Conservation (phyloP, 257 asterid species). For the Catharanthus roseus region DNA sequence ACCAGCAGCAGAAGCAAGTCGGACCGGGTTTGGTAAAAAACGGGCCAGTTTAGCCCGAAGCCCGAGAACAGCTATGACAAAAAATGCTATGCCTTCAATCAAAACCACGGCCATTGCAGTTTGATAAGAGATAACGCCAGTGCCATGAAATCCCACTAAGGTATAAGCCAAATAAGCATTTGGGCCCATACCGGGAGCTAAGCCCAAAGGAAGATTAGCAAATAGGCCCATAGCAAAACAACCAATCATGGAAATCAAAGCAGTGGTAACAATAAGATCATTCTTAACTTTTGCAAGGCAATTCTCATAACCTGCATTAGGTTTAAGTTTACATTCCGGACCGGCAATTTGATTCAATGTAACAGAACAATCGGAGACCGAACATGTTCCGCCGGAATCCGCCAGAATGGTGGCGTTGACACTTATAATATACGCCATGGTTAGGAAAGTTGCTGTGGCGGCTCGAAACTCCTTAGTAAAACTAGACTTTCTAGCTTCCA, state of each 20-base stretch:
- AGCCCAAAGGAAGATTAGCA: slow-evolving; percentile 66
- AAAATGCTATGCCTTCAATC: slow-evolving; percentile 59
- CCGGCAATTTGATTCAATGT: slow-evolving; percentile 20
- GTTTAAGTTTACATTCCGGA: slow-evolving; percentile 39
- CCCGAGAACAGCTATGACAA: slow-evolving; percentile 54
- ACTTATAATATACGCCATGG: slow-evolving; percentile 72
- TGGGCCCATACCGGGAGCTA: slow-evolving; percentile 84
- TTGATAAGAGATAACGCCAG: slow-evolving; percentile 47
- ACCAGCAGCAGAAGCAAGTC: slow-evolving; percentile 59
- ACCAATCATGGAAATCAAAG: slow-evolving; percentile 63
- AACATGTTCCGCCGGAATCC: slow-evolving; percentile 66
- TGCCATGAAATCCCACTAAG: slow-evolving; percentile 74
- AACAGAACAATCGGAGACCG: slow-evolving; percentile 36
- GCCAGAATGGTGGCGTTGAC: slow-evolving; percentile 68
- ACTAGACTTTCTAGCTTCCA: slow-evolving; percentile 46
- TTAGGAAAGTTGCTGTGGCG: slow-evolving; percentile 72
- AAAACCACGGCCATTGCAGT: slow-evolving; percentile 67
- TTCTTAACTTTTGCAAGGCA: slow-evolving; percentile 50
- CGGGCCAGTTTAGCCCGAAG: slow-evolving; percentile 69
- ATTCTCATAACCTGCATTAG: slow-evolving; percentile 49
- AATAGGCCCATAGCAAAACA: slow-evolving; percentile 67
- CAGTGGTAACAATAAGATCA: slow-evolving; percentile 61
- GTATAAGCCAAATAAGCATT: slow-evolving; percentile 64
- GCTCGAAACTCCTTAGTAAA: slow-evolving; percentile 53
- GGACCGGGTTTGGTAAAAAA: slow-evolving; percentile 46